Evolutionary conservation across 2,329 filamentous ascomycete species (phyloP).

Genomic region (Leptographium procerum): DNA sequence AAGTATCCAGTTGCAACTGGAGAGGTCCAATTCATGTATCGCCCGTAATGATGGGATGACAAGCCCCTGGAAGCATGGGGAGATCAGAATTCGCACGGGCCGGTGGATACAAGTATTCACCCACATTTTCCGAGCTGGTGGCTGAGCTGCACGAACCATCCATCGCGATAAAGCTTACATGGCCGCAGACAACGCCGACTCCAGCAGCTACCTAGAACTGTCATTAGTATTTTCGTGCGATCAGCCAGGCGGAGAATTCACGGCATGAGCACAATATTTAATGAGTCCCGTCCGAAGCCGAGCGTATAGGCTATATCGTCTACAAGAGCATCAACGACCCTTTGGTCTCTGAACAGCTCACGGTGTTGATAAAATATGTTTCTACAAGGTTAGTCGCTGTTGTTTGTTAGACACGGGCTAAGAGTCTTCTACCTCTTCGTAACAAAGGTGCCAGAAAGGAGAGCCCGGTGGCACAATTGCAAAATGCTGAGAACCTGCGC

Average conservation of each 20-base stretch:
- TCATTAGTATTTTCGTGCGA: not conserved
- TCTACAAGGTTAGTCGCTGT: slow-evolving; percentile 28
- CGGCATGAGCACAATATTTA: slow-evolving; percentile 53
- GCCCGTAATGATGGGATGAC: slow-evolving; percentile 45
- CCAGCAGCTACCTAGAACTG: slow-evolving; percentile 51
- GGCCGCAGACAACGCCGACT: slow-evolving; percentile 60
- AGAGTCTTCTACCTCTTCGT: slow-evolving; percentile 44
- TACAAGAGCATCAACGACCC: slow-evolving; percentile 57
- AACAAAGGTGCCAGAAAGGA: slow-evolving; percentile 40
- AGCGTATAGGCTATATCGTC: slow-evolving; percentile 66
- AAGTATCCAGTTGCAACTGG: slow-evolving; percentile 48
- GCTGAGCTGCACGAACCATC: slow-evolving; percentile 14
- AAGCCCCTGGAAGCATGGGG: slow-evolving; percentile 35
- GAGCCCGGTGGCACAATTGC: slow-evolving; percentile 46
- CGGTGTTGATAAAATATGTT: slow-evolving; percentile 73
- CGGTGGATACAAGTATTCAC: not conserved
- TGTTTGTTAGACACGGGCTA: no score
- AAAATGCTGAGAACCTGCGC: slow-evolving; percentile 47
- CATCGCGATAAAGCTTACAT: slow-evolving; percentile 28
- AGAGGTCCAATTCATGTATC: slow-evolving; percentile 38
- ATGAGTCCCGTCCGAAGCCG: slow-evolving; percentile 45
- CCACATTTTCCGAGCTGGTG: slow-evolving; percentile 4
- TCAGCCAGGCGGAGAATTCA: not conserved
- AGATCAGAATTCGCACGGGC: no score
- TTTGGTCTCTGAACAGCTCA: slow-evolving; percentile 58